Evolutionary conservation across 2,329 filamentous ascomycete genomes (phyloP).

Genomic region (Chrysoporthe puriensis): DNA sequence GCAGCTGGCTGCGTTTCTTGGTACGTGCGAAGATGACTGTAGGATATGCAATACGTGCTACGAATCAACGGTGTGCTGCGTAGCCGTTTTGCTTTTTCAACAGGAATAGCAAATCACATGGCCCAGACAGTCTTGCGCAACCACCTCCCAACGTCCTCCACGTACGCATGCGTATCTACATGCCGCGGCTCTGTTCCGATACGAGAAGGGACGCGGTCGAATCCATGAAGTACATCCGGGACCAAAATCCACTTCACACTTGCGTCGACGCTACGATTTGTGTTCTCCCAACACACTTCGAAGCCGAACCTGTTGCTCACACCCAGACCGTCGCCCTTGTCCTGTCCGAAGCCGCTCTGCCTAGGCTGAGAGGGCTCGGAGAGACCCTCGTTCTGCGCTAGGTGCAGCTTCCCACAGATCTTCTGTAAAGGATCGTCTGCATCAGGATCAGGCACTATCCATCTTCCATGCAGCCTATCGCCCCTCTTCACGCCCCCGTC

Average conservation of each 20-base stretch:
- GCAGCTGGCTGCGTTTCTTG: too few species aligned
- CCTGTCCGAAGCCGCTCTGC: conserved; percentile 32
- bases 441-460: conserved; percentile 28
- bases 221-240: conserved; percentile 39
- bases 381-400: conserved; percentile 33
- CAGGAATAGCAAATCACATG: conserved; percentile 5
- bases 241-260: conserved; percentile 39
- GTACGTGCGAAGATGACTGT: too few species aligned
- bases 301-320: conserved; percentile 35
- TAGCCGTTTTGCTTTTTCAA: neutral
- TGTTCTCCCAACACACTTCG: conserved; percentile 24
- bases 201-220: conserved; percentile 33
- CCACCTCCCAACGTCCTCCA: conserved; percentile 20
- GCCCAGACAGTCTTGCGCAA: conserved; percentile 20
- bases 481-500: conserved; percentile 36
- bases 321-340: conserved; percentile 28
- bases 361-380: conserved; percentile 32
- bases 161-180: conserved; percentile 32
- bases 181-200: conserved; percentile 26
- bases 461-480: conserved; percentile 36
- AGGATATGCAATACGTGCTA: too few species aligned
- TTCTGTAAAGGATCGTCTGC: conserved; percentile 21
- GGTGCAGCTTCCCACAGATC: conserved; percentile 27
- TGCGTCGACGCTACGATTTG: conserved; percentile 24
- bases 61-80: too few species aligned